Percentiles rank a stretch among this genome's conserved stretches.
phyloP scores from a whole-genome alignment of 208 protist species.

The Wallacemonas sp. region DNA sequence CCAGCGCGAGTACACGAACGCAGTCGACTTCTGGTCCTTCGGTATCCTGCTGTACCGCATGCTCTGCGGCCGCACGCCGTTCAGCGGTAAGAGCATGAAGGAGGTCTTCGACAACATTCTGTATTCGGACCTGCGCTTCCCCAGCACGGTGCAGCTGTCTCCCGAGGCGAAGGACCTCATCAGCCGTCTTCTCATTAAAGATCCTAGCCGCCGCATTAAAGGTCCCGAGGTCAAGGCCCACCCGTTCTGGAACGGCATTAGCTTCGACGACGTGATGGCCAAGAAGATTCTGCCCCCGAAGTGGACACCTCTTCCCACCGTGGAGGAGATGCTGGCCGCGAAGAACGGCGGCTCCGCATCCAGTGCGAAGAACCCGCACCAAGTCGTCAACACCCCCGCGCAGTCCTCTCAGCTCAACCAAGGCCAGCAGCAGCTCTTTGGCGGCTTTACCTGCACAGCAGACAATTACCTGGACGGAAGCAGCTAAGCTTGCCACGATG shows the following conservation, averaged over 20 bases:
- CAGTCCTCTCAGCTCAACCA: constrained; percentile 80
- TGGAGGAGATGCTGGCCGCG: constrained; percentile 81
- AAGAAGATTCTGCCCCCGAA: constrained; percentile 81
- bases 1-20: constrained; percentile 94
- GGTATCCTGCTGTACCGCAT: constrained; percentile 98
- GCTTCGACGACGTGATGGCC: constrained; percentile 87
- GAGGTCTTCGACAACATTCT: constrained; percentile 94
- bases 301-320: constrained; percentile 78
- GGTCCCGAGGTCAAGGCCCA: constrained; percentile 87
- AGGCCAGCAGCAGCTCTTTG: constrained; percentile 89
- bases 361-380: constrained; percentile 50
- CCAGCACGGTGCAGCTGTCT: constrained; percentile 79
- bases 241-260: constrained; percentile 91
- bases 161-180: constrained; percentile 92
- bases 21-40: constrained; percentile 98
- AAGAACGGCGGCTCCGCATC: constrained; percentile 28
- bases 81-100: constrained; percentile 92
- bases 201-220: constrained; percentile 84
- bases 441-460: constrained; percentile 89
- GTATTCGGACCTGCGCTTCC: constrained; percentile 89
- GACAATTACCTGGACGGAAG: constrained; percentile 71
- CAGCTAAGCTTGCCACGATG: no score
- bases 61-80: constrained; percentile 94
- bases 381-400: constrained; percentile 86
- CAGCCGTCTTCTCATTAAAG: constrained; percentile 88